Evolutionary conservation across 2,329 filamentous ascomycete species (phyloP).

Genomic region (Fusarium tuaranense): DNA sequence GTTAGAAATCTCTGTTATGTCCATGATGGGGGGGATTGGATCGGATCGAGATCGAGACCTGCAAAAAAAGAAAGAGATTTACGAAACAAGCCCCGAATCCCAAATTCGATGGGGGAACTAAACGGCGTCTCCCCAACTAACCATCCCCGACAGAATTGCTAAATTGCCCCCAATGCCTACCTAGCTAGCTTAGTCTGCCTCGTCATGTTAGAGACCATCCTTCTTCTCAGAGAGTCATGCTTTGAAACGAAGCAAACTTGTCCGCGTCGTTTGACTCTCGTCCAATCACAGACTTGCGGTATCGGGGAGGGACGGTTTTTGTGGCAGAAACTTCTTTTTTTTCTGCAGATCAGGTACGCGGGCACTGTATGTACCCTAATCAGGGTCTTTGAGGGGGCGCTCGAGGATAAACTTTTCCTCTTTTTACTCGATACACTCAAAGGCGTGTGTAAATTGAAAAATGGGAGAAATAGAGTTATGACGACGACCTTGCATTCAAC

Average conservation of each 20-base stretch:
- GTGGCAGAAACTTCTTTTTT: neutral
- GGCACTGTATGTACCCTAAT: neutral
- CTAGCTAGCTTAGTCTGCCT: slow-evolving; percentile 2
- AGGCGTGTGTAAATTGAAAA: neutral
- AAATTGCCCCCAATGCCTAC: neutral
- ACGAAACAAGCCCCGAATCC: slow-evolving; percentile 9
- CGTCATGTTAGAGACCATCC: slow-evolving; percentile 15
- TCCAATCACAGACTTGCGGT: neutral
- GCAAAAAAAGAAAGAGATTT: neutral
- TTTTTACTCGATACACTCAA: neutral
- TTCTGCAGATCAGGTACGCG: slow-evolving; percentile 25
- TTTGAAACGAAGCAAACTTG: neutral
- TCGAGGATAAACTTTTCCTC: neutral
- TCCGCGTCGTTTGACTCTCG: neutral
- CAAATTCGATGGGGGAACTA: neutral
- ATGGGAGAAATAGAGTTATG: slow-evolving; percentile 12
- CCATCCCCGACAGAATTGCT: slow-evolving; percentile 6
- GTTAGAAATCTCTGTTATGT: neutral
- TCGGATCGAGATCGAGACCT: neutral
- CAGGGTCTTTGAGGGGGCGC: neutral
- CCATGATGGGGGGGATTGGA: neutral
- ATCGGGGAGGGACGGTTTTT: neutral
- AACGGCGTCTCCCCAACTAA: slow-evolving; percentile 4
- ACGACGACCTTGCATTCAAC: neutral
- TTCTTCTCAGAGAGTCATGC: neutral